Evolutionary conservation across 129 eudicot species (phyloP).

Genomic region (Saussurea involucrata): DNA sequence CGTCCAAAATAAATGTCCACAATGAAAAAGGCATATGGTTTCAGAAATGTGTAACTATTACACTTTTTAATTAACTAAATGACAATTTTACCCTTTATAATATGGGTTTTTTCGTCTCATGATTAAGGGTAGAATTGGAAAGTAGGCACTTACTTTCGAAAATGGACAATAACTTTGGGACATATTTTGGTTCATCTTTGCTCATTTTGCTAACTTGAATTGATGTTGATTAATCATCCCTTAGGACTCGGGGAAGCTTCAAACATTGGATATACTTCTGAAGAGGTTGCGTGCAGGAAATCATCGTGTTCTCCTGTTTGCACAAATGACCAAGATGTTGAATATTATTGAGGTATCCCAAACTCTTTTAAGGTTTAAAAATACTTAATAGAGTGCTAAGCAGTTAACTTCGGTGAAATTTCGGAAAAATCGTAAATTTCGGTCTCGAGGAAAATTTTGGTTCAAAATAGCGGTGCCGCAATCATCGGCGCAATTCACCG

Average conservation of each 20-base stretch:
- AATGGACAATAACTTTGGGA: not conserved
- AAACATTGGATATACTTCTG: conserved; percentile 84
- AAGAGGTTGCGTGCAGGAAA: conserved; percentile 93
- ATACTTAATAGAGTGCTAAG: not conserved
- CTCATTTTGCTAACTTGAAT: conserved; percentile 9
- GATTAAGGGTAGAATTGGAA: not conserved
- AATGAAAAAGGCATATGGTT: not conserved
- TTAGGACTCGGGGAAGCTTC: conserved; percentile 99
- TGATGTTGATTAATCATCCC: conserved; percentile 7
- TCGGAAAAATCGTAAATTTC: no score
- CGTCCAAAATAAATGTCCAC: not conserved
- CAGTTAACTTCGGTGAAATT: no score
- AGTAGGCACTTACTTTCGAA: not conserved
- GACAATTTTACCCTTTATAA: not conserved
- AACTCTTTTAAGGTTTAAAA: not conserved
- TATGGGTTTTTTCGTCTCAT: not conserved
- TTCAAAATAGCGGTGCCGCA: no score
- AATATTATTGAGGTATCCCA: conserved; percentile 86
- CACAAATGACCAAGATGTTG: conserved; percentile 98
- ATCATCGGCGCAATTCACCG: no score
- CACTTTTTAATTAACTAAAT: not conserved
- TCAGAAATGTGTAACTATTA: not conserved
- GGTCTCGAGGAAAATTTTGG: no score
- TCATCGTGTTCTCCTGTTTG: conserved; percentile 95
- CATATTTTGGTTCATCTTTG: conserved; percentile 1